Evolutionary conservation across 2,329 filamentous ascomycete genomes (phyloP).

Genomic region (Ascosphaera apis): DNA sequence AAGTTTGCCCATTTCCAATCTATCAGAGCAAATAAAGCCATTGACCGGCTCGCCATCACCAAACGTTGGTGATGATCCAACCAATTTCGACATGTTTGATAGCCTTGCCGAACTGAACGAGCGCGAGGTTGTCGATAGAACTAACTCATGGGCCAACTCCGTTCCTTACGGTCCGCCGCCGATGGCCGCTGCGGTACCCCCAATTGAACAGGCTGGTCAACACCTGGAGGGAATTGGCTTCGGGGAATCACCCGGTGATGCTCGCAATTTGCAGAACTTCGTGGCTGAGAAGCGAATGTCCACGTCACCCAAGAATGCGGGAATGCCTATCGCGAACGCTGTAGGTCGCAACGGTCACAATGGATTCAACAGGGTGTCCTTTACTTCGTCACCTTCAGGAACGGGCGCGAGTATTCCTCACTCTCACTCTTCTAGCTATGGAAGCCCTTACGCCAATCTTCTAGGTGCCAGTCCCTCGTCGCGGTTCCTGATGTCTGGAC

Average conservation of each 20-base stretch:
- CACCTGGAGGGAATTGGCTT: constrained; percentile 14
- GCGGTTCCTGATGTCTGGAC: no score
- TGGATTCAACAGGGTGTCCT: constrained; percentile 17
- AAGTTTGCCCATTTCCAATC: no score
- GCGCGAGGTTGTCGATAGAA: constrained; percentile 15
- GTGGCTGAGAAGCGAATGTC: no score
- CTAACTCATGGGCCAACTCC: constrained; percentile 21
- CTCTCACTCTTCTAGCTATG: constrained; percentile 21
- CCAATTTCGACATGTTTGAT: no score
- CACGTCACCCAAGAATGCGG: no score
- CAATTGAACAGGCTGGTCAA: constrained; percentile 4
- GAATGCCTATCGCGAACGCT: no score
- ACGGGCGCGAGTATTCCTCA: constrained; percentile 19
- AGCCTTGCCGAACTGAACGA: no score
- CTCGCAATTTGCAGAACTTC: constrained; percentile 17
- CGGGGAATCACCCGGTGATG: constrained; percentile 17
- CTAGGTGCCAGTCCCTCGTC: constrained; percentile 16
- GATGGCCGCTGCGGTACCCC: constrained; percentile 2
- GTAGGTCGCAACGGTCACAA: no score
- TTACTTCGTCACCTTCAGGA: constrained; percentile 19
- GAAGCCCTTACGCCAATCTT: constrained; percentile 16
- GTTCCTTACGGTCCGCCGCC: constrained; percentile 23
- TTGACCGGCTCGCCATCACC: no score
- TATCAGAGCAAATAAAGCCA: no score
- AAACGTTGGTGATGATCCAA: no score